phyloP scores from a whole-genome alignment of 495 filamentous ascomycete genomes.

The Penicillium silybi region DNA sequence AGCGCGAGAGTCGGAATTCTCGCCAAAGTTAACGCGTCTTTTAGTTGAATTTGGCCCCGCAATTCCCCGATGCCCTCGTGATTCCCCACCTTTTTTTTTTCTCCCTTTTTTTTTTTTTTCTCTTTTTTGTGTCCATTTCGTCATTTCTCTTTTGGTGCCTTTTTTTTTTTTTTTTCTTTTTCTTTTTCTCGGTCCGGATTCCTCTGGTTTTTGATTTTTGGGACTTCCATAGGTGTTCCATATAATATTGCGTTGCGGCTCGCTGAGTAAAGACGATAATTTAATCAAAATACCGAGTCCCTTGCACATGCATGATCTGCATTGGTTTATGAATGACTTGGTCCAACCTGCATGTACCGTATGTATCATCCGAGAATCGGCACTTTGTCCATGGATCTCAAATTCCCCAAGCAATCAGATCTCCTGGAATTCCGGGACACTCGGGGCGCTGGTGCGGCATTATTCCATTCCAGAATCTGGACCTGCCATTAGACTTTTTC shows the following conservation, averaged over 20 bases:
- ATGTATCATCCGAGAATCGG: not conserved
- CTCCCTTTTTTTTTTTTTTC: not conserved
- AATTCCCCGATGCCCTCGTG: slow-evolving; percentile 8
- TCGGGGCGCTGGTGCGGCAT: not conserved
- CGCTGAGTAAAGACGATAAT: no score
- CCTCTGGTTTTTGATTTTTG: not conserved
- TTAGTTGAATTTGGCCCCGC: slow-evolving; percentile 2
- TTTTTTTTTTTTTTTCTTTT: not conserved
- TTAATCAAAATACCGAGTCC: no score
- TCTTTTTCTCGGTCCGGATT: not conserved
- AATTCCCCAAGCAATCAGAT: not conserved
- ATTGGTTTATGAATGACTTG: not conserved
- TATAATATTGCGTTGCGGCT: no score
- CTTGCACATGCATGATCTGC: no score
- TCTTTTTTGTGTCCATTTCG: not conserved
- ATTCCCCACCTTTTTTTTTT: slow-evolving; percentile 2
- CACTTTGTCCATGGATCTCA: not conserved
- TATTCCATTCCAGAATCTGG: not conserved
- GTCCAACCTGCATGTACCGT: not conserved
- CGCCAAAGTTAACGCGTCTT: not conserved
- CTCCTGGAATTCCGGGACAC: not conserved
- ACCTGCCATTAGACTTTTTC: not conserved
- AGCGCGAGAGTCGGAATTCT: not conserved
- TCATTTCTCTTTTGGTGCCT: not conserved
- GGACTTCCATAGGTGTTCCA: not conserved